Evolutionary conservation across 306 rosid genomes (phyloP), one percentile per base, ranked within the genome.

Genomic region (Prunus padus): DNA sequence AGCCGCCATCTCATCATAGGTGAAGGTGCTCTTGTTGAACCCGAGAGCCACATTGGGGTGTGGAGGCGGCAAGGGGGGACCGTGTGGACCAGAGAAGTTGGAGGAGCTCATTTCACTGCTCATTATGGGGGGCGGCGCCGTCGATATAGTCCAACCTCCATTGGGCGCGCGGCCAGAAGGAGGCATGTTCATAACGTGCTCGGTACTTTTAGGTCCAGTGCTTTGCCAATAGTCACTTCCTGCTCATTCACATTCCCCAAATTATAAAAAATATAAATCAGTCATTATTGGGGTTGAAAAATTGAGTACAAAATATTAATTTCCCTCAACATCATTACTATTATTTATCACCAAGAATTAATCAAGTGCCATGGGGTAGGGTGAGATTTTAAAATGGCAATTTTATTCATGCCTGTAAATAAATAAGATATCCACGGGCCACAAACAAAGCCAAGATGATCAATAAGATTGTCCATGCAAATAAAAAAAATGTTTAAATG

Each of bases 41-140:
- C 95, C 98, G 3, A 89, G 82, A 0, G 93, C 92, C 74, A 89
- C 83, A 0, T 90, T 15, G 2, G 96, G 97, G 65, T 81, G 97
- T 46, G 93, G 97, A 0, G 97, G 97, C 11, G 97, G 97, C 80
- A 82, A 65, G 2, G 66, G 69, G 0, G 91, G 88, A 31, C 90
- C 93, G 0, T 77, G 84, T 0, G 91, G 69, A 1, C 92, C 96
- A 0, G 98, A 91, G 82, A 50, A 83, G 82, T 82, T 82, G 3
- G 94, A 70, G 72, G 15, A 78, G 77, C 87, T 88, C 80, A 86
- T 2, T 23, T 79, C 86, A 28, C 93, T 71, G 54, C 89, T 81
- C 1, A 26, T 1, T 16, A 49, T 10, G 12, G 71, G 80, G 0
- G 85, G 87, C 7, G 56, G 82, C 0, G 54, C 79, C 66, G 54